Evolutionary conservation across 2,329 filamentous ascomycete species (phyloP), one percentile per base, ranked within the genome.

Genomic region (Acrocalymma vagum): DNA sequence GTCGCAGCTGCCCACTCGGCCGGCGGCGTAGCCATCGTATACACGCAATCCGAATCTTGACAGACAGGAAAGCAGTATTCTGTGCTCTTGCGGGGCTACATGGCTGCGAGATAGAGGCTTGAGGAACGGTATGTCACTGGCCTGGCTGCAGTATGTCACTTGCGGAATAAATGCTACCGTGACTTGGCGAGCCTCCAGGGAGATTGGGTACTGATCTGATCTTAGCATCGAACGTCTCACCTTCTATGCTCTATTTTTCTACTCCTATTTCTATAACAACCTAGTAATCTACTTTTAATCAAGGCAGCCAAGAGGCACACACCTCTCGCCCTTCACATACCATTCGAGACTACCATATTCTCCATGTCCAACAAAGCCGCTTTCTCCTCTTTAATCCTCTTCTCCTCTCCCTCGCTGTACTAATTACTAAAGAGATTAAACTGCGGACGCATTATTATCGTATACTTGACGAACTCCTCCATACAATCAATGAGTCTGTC

Each of bases 381-480:
- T 18, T 52, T 50, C 11, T 50, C 46, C 15, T 57, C 44, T 26
- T 67, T 69, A 9, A 33, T 46, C 29, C 52, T 48, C 29, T 57
- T 65, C 57, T 79, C 76, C 52, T 69, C 68, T 15, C 83, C 69
- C 62, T 87, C 84, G 59, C 84, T 86, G 46, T 72, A 86, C 7
- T 84, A 72, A 67, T 87, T 83, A 1, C 72, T 76, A 58, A 87
- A 86, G 3, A 86, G 62, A 17, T 76, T 76, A 48, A 85, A 77
- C 51, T 85, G 79, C 16, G 78, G 78, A 36, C 82, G 69, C 82
- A 87, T 85, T 1, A 87, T 48, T 18, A 87, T 75, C 0, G 82
- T 86, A 55, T 84, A 86, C 62, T 87, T 86, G 4, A 87, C 83
- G 63, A 87, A 79, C 62, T 87, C 85, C 67, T 87, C 84, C 78